These are phyloP conservation scores for Cercospora beticola DNA, from an alignment of 2,329 filamentous ascomycete genomes.

Conservation along the genomic window DNA sequence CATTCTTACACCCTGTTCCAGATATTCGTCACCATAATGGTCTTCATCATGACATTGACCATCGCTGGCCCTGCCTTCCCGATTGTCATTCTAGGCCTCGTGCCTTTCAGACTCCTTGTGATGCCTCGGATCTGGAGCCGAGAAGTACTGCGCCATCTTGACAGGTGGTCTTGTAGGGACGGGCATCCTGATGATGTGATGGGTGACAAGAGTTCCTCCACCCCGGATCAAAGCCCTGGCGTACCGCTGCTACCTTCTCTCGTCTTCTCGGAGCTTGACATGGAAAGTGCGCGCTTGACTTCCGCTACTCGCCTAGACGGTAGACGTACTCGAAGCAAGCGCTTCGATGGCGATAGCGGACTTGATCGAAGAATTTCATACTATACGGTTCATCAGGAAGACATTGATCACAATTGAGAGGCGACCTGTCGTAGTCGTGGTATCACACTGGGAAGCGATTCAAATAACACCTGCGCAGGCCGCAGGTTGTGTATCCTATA, in stretches of 20 bases:
- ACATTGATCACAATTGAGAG: neutral
- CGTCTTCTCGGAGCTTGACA: slow-evolving; percentile 3
- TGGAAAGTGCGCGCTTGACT: neutral
- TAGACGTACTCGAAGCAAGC: neutral
- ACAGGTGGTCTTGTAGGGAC: slow-evolving; percentile 45
- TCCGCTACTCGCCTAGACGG: neutral
- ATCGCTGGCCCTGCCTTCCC: slow-evolving; percentile 63
- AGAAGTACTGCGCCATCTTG: slow-evolving; percentile 56
- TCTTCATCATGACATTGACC: slow-evolving; percentile 63
- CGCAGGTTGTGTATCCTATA: neutral
- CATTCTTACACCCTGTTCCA: slow-evolving; percentile 61
- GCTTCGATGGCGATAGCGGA: neutral
- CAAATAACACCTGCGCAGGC: neutral
- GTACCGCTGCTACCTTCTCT: neutral
- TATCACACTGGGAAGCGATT: neutral
- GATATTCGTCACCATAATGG: slow-evolving; percentile 57
- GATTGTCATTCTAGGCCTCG: slow-evolving; percentile 62
- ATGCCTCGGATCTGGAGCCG: slow-evolving; percentile 62
- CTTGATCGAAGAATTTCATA: neutral
- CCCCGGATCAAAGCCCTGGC: neutral
- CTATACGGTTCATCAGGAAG: neutral
- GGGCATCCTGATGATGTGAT: slow-evolving; percentile 35
- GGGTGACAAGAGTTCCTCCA: neutral
- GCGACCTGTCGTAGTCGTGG: neutral
- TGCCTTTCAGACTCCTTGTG: slow-evolving; percentile 59